phyloP scores from a whole-genome alignment of 2,329 filamentous ascomycete species.

The Cordyceps militaris region DNA sequence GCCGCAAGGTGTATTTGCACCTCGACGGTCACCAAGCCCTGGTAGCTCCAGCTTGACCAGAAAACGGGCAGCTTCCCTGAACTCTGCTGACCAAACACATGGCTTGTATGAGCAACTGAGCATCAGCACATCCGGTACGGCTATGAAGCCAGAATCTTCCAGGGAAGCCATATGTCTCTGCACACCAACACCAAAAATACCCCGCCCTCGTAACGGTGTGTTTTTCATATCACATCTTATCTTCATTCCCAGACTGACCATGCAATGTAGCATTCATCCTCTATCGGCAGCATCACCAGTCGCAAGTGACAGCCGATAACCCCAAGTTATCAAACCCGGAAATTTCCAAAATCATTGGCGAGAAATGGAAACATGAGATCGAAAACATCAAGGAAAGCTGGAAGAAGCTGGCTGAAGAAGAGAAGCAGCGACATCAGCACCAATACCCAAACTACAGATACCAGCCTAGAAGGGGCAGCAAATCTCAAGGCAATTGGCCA shows the following conservation, averaged over 20 bases:
- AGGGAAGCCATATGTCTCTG: constrained; percentile 49
- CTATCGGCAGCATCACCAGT: constrained; percentile 89
- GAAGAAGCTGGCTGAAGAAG: constrained; percentile 86
- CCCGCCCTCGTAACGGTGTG: constrained; percentile 53
- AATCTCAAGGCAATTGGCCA: constrained; percentile 25
- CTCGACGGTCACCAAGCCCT: constrained; percentile 13
- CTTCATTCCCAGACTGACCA: not conserved
- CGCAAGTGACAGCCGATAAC: constrained; percentile 69
- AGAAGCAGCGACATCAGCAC: constrained; percentile 80
- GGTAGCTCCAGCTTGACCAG: constrained; percentile 18
- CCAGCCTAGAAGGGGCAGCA: constrained; percentile 64
- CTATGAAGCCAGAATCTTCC: constrained; percentile 24
- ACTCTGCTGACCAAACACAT: constrained; percentile 37
- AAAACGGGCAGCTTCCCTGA: constrained; percentile 41
- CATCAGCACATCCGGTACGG: constrained; percentile 21
- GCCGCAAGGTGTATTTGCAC: constrained; percentile 12
- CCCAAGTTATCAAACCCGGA: constrained; percentile 92
- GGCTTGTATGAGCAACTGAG: constrained; percentile 25
- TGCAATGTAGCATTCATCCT: constrained; percentile 76
- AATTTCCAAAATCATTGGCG: constrained; percentile 93
- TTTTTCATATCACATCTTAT: constrained; percentile 14
- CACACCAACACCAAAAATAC: constrained; percentile 49
- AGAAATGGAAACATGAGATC: constrained; percentile 77
- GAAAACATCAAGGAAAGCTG: constrained; percentile 73
- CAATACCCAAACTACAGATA: constrained; percentile 94